phyloP scores from a whole-genome alignment of 257 asterid species.

The Handroanthus guayacan region DNA sequence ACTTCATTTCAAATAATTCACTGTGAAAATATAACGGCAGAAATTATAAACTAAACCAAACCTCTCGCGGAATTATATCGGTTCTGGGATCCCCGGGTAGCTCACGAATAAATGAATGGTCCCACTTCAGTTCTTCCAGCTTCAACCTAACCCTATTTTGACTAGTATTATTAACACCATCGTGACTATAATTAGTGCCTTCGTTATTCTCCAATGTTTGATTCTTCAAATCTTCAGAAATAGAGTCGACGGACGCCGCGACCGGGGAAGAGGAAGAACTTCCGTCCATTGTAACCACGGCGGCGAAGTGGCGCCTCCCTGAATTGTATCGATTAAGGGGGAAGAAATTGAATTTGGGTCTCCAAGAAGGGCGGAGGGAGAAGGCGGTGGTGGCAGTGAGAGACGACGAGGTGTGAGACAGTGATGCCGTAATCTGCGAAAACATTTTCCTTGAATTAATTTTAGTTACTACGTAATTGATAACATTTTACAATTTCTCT shows the following conservation, averaged over 20 bases:
- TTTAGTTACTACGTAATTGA: constrained; percentile 29
- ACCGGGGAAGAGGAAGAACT: constrained; percentile 41
- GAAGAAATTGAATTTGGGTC: constrained; percentile 47
- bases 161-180: constrained; percentile 6
- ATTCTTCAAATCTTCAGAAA: constrained; percentile 66
- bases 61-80: constrained; percentile 83
- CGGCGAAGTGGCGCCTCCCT: constrained; percentile 46
- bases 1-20: neutral
- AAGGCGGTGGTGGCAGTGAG: constrained; percentile 53
- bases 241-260: constrained; percentile 61
- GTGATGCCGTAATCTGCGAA: constrained; percentile 55
- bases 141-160: constrained; percentile 52
- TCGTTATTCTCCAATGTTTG: constrained; percentile 51
- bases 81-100: constrained; percentile 85
- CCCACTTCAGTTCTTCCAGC: constrained; percentile 89
- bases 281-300: constrained; percentile 62
- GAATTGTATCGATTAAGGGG: constrained; percentile 41
- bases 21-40: neutral
- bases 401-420: constrained; percentile 49
- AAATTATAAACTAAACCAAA: constrained; percentile 32
- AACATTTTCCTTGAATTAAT: constrained; percentile 38
- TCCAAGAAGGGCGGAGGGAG: constrained; percentile 42
- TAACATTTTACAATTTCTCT: neutral
- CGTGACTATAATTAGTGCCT: constrained; percentile 6
- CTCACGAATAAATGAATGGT: constrained; percentile 84